A percentile compares a stretch with the other conserved stretches of the same genome.
Evolutionary conservation across 2,329 filamentous ascomycete species (phyloP).

Genomic region (Colletotrichum limetticola): DNA sequence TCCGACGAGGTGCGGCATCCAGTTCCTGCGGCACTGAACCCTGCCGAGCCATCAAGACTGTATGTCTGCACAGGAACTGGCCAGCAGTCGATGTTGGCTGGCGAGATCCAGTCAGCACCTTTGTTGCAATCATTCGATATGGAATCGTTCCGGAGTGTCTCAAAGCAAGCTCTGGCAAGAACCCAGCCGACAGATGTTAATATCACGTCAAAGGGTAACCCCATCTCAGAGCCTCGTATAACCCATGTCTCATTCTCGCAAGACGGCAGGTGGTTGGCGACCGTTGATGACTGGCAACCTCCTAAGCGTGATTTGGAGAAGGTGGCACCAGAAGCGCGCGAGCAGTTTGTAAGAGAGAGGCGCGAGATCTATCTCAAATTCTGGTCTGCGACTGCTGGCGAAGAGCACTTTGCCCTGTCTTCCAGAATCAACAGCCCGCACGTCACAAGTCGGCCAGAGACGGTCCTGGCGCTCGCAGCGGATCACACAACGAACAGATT

Average conservation of each 20-base stretch:
- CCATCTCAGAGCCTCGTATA: slow-evolving; percentile 82
- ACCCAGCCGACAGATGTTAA: slow-evolving; percentile 89
- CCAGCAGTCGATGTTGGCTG: slow-evolving; percentile 66
- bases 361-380: slow-evolving; percentile 90
- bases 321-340: slow-evolving; percentile 46
- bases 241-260: slow-evolving; percentile 79
- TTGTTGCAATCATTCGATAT: slow-evolving; percentile 88
- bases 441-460: slow-evolving; percentile 62
- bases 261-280: slow-evolving; percentile 91
- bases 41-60: slow-evolving; percentile 70
- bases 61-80: slow-evolving; percentile 75
- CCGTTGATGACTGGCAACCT: slow-evolving; percentile 90
- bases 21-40: slow-evolving; percentile 72
- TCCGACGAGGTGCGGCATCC: slow-evolving; percentile 56
- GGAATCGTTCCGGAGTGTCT: slow-evolving; percentile 79
- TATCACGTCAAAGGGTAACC: slow-evolving; percentile 75
- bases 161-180: slow-evolving; percentile 88
- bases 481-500: slow-evolving; percentile 79
- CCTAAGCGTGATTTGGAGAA: slow-evolving; percentile 73
- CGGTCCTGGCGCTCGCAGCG: slow-evolving; percentile 78
- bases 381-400: slow-evolving; percentile 75
- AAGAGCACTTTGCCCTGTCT: slow-evolving; percentile 76
- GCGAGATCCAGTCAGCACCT: slow-evolving; percentile 61
- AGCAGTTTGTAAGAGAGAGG: slow-evolving; percentile 60
- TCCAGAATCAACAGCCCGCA: slow-evolving; percentile 89